Conservation (phyloP, 208 protist genomes). For the Trypanosomatidae sp. region DNA sequence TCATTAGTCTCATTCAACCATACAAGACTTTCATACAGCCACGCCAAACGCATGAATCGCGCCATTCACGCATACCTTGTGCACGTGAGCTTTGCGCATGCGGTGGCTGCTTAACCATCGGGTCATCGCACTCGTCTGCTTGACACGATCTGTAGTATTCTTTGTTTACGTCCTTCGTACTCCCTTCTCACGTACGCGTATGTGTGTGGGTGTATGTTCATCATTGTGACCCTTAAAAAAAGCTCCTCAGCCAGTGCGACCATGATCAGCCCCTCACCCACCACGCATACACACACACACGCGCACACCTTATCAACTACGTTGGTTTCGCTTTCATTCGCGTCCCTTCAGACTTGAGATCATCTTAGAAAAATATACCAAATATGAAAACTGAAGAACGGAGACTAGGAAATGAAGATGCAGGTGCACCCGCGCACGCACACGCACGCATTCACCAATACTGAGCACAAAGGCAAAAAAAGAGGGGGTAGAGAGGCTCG, state of each 20-base stretch:
- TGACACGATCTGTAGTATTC: not conserved
- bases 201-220: not conserved
- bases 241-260: not conserved
- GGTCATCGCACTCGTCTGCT: not conserved
- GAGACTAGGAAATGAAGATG: not conserved
- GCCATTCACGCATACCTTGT: not conserved
- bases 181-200: not conserved
- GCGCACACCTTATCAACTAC: not conserved
- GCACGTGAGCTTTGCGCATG: not conserved
- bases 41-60: not conserved
- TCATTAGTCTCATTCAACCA: not conserved
- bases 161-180: not conserved
- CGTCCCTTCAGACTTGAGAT: not conserved
- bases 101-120: not conserved
- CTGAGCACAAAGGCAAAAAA: not conserved
- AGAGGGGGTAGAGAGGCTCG: not conserved
- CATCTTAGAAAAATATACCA: not conserved
- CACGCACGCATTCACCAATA: conserved; percentile 2
- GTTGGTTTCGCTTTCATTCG: not conserved
- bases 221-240: not conserved
- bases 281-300: not conserved
- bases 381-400: not conserved
- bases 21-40: not conserved
- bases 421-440: not conserved
- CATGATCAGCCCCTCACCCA: not conserved